Conservation (phyloP, 345 rosid species). For the Euphorbia pulcherrima region DNA sequence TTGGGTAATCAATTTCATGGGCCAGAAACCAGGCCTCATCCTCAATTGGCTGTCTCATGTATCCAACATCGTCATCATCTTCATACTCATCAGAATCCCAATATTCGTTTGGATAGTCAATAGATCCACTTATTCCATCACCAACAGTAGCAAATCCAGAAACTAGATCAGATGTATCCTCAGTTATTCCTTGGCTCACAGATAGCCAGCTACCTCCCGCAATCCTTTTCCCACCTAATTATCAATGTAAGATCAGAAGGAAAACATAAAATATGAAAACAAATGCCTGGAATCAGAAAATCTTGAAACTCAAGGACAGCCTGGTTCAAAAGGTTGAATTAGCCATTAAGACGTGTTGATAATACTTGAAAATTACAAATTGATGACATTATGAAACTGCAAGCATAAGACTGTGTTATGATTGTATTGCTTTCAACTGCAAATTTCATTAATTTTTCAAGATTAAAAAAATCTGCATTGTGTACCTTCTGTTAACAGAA, state of each 20-base stretch:
- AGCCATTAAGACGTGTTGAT: background rate
- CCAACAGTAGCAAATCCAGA: slow-evolving; percentile 98
- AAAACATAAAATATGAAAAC: background rate
- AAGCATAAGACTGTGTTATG: background rate
- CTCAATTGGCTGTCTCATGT: slow-evolving; percentile 93
- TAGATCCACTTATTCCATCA: slow-evolving; percentile 89
- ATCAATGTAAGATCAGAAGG: slow-evolving; percentile 18
- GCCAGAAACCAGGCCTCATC: slow-evolving; percentile 99
- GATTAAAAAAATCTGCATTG: background rate
- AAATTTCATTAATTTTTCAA: too few species aligned
- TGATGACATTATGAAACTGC: background rate
- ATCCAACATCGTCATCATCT: slow-evolving; percentile 93
- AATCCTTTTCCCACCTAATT: slow-evolving; percentile 70
- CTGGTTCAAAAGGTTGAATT: too few species aligned
- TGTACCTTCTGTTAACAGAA: background rate
- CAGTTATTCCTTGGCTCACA: slow-evolving; percentile 94
- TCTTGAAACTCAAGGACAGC: background rate
- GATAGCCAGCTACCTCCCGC: slow-evolving; percentile 95
- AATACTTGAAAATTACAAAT: background rate
- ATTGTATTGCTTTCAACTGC: too few species aligned
- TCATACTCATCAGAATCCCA: slow-evolving; percentile 99
- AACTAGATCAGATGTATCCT: slow-evolving; percentile 92
- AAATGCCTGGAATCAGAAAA: background rate
- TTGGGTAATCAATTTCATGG: slow-evolving; percentile 97
- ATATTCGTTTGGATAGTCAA: slow-evolving; percentile 85